Evolutionary conservation across 164 flowering plant genomes (phyloP), one percentile per base, ranked within the genome.

Genomic region (Umbellularia californica): DNA sequence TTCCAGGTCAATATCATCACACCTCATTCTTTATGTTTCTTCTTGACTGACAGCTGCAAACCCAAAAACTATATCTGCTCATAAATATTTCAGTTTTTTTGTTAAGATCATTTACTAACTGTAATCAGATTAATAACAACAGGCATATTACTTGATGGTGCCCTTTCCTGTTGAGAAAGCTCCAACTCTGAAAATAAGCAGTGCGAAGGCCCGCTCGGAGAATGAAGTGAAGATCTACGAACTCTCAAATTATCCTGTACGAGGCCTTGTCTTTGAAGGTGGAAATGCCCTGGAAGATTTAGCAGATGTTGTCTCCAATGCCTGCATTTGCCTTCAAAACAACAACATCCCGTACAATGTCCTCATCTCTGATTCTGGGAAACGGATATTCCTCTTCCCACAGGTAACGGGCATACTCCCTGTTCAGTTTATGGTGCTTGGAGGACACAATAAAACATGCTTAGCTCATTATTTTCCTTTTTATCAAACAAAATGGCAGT

Each of bases 141-240:
- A 91, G 98, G 98, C 97, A 6, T 93, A 90, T 81, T 91, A 83
- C 82, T 70, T 93, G 76, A 81, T 81, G 0, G 73, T 81, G 63
- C 87, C 88, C n/a, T 89, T 91, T 70, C 97, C 98, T 1, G 82
- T 88, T 35, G 97, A 93, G 85, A 91, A 86, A 81, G 90, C 89
- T 70, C 79, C 87, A 1, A 82, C 85, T 55, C 60, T 10, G 17
- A 87, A 68, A 69, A 76, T 88, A 51, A 72, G 76, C n/a, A 78
- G 74, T 3, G 51, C 55, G 50, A 71, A 70, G 65, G 72, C 69
- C 3, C 67, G 77, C 5, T 71, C 65, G 28, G 65, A 50, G 65
- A 76, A 20, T 55, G 84, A 84, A 19, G 90, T 90, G 71, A 83
- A 76, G 58, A 74, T 90, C 20, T 90, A 86, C 1, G 75, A 81